These are phyloP conservation scores for Pseudogymnoascus sp. DNA, from an alignment of 2,329 filamentous ascomycete species.

Conservation along the genomic window DNA sequence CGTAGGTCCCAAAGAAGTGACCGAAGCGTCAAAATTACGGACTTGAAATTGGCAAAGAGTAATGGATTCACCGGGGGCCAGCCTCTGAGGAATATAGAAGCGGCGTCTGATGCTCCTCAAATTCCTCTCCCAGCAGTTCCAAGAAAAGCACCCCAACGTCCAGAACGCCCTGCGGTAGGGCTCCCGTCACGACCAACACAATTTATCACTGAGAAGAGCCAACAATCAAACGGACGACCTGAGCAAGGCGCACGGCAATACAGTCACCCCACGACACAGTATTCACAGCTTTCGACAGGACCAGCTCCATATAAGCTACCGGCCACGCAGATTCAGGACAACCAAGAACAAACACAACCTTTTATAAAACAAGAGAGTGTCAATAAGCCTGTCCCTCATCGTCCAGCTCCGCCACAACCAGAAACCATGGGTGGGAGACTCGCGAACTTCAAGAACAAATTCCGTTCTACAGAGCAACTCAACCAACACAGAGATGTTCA, in stretches of 20 bases:
- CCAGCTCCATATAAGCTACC: not conserved
- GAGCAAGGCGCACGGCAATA: not conserved
- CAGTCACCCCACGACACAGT: not conserved
- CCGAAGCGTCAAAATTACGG: constrained; percentile 21
- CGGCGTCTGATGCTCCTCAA: constrained; percentile 3
- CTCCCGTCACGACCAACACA: not conserved
- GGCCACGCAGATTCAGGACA: not conserved
- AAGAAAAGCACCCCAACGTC: not conserved
- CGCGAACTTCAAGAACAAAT: constrained; percentile 5
- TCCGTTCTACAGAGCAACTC: constrained; percentile 1
- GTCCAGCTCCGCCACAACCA: not conserved
- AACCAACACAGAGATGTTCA: not conserved
- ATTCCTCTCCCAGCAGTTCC: constrained; percentile 2
- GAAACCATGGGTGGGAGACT: not conserved
- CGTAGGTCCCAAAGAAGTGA: constrained; percentile 23
- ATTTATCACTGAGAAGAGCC: not conserved
- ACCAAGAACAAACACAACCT: not conserved
- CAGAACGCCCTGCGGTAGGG: not conserved
- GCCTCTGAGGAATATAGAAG: constrained; percentile 12
- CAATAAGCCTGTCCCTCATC: not conserved
- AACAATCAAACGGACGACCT: not conserved
- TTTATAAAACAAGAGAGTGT: not conserved
- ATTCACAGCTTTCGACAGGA: constrained; percentile 1
- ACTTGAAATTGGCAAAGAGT: constrained; percentile 25
- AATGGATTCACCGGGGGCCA: constrained; percentile 27